These are phyloP conservation scores for Friedmanniomyces endolithicus DNA, from an alignment of 495 filamentous ascomycete genomes.

Conservation along the genomic window DNA sequence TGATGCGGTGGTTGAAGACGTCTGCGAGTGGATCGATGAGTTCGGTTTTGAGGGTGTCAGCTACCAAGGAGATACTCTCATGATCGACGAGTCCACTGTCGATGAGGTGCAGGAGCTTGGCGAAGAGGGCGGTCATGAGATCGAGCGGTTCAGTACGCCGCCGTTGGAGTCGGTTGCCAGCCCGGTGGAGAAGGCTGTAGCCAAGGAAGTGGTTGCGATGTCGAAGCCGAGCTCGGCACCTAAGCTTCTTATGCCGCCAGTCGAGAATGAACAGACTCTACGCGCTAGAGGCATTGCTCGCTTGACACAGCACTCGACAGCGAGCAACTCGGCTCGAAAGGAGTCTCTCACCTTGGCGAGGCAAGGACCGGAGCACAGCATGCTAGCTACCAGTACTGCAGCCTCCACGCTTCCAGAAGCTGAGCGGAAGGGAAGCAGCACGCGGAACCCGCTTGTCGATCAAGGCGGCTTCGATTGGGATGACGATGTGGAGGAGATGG, in stretches of 20 bases:
- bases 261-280: conserved; percentile 9
- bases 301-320: neutral
- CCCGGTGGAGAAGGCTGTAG: conserved; percentile 8
- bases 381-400: neutral
- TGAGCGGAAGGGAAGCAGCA: neutral
- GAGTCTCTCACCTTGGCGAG: neutral
- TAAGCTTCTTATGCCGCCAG: neutral
- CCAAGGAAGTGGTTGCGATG: conserved; percentile 11
- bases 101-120: conserved; percentile 6
- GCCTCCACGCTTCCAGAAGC: neutral
- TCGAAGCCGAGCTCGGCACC: neutral
- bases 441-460: neutral
- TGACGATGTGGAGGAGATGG: conserved; percentile 12
- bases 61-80: conserved; percentile 8
- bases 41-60: conserved; percentile 12
- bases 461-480: conserved; percentile 10
- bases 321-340: neutral
- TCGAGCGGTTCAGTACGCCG: conserved; percentile 14
- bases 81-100: neutral
- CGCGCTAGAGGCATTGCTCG: conserved; percentile 13
- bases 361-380: conserved; percentile 1
- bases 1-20: conserved; percentile 17
- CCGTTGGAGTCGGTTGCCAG: conserved; percentile 4
- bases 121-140: neutral
- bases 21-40: conserved; percentile 21